phyloP scores from a whole-genome alignment of 306 rosid genomes.

The Sindora glabra region DNA sequence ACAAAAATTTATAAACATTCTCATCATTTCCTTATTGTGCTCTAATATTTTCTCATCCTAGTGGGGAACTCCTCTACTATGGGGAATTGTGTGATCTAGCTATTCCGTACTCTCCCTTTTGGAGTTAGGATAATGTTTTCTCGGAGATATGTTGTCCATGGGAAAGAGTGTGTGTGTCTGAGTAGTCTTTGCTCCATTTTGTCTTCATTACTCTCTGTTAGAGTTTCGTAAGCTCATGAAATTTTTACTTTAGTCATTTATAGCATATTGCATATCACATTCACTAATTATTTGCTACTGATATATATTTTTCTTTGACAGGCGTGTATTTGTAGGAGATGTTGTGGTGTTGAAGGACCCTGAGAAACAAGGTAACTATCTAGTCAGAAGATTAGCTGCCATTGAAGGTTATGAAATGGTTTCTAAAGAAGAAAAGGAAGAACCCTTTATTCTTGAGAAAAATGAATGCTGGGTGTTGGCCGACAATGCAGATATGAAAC shows the following conservation, averaged over 20 bases:
- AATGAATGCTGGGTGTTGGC: conserved; percentile 92
- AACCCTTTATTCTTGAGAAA: conserved; percentile 70
- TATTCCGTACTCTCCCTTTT: not conserved
- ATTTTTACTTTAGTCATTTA: not conserved
- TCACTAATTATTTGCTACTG: conserved; percentile 15
- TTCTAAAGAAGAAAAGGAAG: conserved; percentile 73
- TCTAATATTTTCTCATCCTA: too few species aligned
- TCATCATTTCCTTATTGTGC: too few species aligned
- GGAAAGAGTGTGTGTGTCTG: too few species aligned
- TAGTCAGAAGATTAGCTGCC: conserved; percentile 89
- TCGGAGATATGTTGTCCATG: too few species aligned
- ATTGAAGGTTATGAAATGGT: conserved; percentile 85
- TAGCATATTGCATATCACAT: not conserved
- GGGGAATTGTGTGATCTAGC: too few species aligned
- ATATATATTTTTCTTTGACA: conserved; percentile 35
- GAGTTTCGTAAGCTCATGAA: not conserved
- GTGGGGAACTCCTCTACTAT: too few species aligned
- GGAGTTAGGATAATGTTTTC: too few species aligned
- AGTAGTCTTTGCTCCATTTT: not conserved
- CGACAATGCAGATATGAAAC: conserved; percentile 71
- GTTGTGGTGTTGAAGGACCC: conserved; percentile 88
- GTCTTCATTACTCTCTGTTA: not conserved
- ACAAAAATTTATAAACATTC: too few species aligned
- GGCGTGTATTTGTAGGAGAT: conserved; percentile 89
- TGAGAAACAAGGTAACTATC: conserved; percentile 43